Evolutionary conservation across 2,329 filamentous ascomycete species (phyloP), one percentile per base, ranked within the genome.

Genomic region (Venturia asperata): DNA sequence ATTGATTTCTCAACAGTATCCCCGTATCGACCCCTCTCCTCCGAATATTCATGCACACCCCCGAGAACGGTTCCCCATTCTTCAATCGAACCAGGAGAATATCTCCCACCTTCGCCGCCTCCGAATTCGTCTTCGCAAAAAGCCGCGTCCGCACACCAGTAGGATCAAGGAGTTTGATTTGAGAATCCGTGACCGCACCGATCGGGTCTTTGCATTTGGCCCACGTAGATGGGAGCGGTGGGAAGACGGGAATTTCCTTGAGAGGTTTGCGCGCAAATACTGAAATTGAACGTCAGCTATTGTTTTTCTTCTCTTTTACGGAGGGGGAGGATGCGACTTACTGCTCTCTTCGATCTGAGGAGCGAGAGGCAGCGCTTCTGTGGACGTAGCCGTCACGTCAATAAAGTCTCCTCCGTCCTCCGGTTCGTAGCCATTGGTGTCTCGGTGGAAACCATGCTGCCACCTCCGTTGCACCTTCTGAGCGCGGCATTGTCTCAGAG

Each of bases 51-150:
- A 99, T 82, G 72, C 90, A 89, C 17, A 94, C 91, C 49, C 94
- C 94, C 1, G 92, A 85, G 74, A 97, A 97, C 7, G 93, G 91
- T 76, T 97, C 93, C 67, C 88, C 88, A 68, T 86, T 90, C 75
- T 88, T 89, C 72, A 91, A 88, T 52, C 91, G 91, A 61, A 97
- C 90, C 71, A 95, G 91, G 43, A 99, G 83, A 69, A 99, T 90
- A 77, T 99, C 94, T 72, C 94, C 94, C 1, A 89, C 85, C 71
- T 89, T 88, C 65, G 88, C 91, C 71, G 87, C 85, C 75, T 97
- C 91, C 41, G 84, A 83, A 77, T 93, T 95, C 64, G 82, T 77
- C 70, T 84, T 85, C 69, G 87, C 85, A 80, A 99, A 97, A 66
- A 99, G 86, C 41, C 86, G 85, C 55, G 87, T 88, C 67, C 93